Conservation (phyloP, 306 rosid genomes). For the Medicago ruthenica region DNA sequence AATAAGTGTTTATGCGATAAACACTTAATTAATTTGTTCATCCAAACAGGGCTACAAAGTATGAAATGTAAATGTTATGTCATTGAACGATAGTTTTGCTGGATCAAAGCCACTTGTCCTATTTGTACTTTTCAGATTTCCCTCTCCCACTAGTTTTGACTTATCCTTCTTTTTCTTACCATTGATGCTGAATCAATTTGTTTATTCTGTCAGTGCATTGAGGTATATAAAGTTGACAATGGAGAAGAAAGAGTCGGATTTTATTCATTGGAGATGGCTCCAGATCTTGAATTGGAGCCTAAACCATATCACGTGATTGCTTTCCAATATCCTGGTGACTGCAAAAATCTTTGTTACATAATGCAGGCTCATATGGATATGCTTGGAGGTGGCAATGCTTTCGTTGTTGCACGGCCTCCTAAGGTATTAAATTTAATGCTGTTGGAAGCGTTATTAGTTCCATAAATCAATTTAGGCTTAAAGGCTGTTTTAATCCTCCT, state of each 20-base stretch:
- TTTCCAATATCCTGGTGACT: slow-evolving; percentile 82
- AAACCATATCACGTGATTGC: slow-evolving; percentile 89
- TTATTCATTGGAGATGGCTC: slow-evolving; percentile 96
- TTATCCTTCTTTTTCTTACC: background rate
- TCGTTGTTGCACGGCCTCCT: slow-evolving; percentile 88
- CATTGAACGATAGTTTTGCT: slow-evolving; percentile 30
- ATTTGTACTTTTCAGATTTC: too few relatives aligned
- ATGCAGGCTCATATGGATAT: slow-evolving; percentile 91
- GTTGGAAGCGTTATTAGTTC: background rate
- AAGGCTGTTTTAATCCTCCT: too few relatives aligned
- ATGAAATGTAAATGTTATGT: slow-evolving; percentile 18
- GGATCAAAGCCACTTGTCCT: slow-evolving; percentile 15
- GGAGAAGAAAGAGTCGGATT: slow-evolving; percentile 81
- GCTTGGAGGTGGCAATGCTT: slow-evolving; percentile 81
- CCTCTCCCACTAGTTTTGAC: background rate
- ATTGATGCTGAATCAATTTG: slow-evolving; percentile 33
- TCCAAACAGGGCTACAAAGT: background rate
- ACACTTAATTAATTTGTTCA: too few relatives aligned
- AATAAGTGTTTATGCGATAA: too few relatives aligned
- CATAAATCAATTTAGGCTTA: background rate
- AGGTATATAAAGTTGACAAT: slow-evolving; percentile 69
- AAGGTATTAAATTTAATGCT: slow-evolving; percentile 57
- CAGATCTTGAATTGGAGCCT: slow-evolving; percentile 92
- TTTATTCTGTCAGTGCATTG: slow-evolving; percentile 79
- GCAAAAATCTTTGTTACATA: slow-evolving; percentile 87